Conservation (phyloP, 164 flowering plant species). For the Hamamelis virginiana region DNA sequence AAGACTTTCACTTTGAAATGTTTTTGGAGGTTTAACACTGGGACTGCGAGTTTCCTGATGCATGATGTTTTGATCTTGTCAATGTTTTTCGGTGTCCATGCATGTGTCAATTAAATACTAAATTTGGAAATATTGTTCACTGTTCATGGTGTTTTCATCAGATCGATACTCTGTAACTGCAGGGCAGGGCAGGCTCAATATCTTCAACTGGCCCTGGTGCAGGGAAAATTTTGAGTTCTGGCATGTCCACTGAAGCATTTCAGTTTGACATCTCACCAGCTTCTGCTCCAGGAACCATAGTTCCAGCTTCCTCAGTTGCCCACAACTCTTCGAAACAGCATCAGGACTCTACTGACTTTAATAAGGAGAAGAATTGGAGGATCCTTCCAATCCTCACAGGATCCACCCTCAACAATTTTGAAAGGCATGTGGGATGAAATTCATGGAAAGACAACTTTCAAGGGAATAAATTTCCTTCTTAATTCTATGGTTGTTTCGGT, state of each 20-base stretch:
- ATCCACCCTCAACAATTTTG: conserved; percentile 43
- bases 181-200: too few species aligned
- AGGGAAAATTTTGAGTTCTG: conserved; percentile 90
- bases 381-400: conserved; percentile 51
- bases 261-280: conserved; percentile 73
- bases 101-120: too few species aligned
- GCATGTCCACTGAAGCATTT: conserved; percentile 92
- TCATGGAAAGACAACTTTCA: conserved; percentile 37
- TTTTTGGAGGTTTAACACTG: too few species aligned
- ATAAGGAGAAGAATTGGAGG: conserved; percentile 58
- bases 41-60: too few species aligned
- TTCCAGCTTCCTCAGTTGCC: conserved; percentile 49
- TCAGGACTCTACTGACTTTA: conserved; percentile 28
- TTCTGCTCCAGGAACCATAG: conserved; percentile 48
- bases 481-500: conserved; percentile 93
- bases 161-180: too few species aligned
- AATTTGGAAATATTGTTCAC: too few species aligned
- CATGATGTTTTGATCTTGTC: too few species aligned
- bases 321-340: conserved; percentile 30
- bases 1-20: too few species aligned
- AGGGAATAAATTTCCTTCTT: conserved; percentile 51
- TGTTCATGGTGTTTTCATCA: too few species aligned
- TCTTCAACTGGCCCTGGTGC: too few species aligned
- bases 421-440: conserved; percentile 31
- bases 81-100: too few species aligned